Percentiles rank a stretch among this genome's conserved stretches.
phyloP scores from a whole-genome alignment of 352 stramenopile genomes.

The Thraustotheca clavata region DNA sequence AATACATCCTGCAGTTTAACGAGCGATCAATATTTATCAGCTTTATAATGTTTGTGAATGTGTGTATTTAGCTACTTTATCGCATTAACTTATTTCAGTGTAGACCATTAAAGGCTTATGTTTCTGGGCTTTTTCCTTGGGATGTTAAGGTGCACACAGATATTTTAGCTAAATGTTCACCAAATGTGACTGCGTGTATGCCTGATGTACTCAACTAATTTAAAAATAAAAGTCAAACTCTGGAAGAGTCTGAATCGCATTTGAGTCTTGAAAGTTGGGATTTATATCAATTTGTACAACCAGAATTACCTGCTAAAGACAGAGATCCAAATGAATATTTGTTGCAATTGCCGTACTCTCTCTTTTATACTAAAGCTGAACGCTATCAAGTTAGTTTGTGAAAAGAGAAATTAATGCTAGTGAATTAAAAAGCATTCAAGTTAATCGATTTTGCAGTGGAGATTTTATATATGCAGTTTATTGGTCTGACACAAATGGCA shows the following conservation, averaged over 20 bases:
- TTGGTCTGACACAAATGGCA: not conserved
- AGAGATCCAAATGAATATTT: not conserved
- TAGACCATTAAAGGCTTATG: slow-evolving; percentile 1
- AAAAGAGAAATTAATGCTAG: not conserved
- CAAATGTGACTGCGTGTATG: not conserved
- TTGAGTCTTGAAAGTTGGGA: not conserved
- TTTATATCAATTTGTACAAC: not conserved
- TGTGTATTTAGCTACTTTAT: not conserved
- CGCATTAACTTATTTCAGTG: no score
- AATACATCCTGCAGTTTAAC: not conserved
- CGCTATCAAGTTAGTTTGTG: not conserved
- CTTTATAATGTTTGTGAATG: not conserved
- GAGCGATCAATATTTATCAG: not conserved
- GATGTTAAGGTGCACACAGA: no score
- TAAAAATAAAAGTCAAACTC: not conserved
- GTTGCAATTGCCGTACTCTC: not conserved
- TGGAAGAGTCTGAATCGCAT: not conserved
- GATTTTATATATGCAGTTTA: not conserved
- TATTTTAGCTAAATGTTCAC: not conserved
- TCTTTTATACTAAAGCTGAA: not conserved
- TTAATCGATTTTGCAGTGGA: not conserved
- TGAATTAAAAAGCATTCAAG: not conserved
- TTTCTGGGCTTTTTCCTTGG: not conserved
- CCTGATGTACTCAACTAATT: not conserved
- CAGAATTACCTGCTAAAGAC: no score